Conservation (phyloP, 2,329 filamentous ascomycete species). For the Pyrenophora graminea region DNA sequence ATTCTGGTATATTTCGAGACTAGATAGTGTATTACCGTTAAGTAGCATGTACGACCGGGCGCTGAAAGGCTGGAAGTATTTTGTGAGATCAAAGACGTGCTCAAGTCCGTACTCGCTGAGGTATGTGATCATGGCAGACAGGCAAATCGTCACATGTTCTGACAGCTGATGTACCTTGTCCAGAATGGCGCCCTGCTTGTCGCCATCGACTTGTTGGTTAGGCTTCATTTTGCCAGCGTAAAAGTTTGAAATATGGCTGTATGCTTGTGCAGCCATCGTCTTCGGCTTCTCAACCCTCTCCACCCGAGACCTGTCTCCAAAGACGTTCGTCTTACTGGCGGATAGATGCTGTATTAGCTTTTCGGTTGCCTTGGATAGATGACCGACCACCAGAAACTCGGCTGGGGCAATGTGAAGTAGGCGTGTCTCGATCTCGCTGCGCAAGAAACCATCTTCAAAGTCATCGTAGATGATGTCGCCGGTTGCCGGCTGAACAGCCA, state of each 20-base stretch:
- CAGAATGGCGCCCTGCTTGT: constrained; percentile 63
- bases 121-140: constrained; percentile 96
- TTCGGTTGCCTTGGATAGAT: constrained; percentile 86
- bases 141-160: constrained; percentile 83
- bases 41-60: constrained; percentile 93
- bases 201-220: constrained; percentile 36
- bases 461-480: constrained; percentile 95
- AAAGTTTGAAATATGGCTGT: constrained; percentile 88
- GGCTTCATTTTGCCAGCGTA: constrained; percentile 83
- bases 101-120: constrained; percentile 89
- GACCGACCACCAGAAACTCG: constrained; percentile 90
- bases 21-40: constrained; percentile 92
- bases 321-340: constrained; percentile 84
- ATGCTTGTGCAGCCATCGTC: constrained; percentile 80
- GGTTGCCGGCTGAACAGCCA: constrained; percentile 93
- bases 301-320: constrained; percentile 85
- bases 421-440: constrained; percentile 93
- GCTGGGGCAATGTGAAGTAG: constrained; percentile 93
- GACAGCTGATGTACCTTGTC: constrained; percentile 86
- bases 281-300: constrained; percentile 77
- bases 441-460: constrained; percentile 97
- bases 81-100: constrained; percentile 93
- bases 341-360: constrained; percentile 91
- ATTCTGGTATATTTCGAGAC: constrained; percentile 94
- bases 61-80: constrained; percentile 96